Conservation (phyloP, 177 flowering plant genomes). For the Telopea speciosissima region DNA sequence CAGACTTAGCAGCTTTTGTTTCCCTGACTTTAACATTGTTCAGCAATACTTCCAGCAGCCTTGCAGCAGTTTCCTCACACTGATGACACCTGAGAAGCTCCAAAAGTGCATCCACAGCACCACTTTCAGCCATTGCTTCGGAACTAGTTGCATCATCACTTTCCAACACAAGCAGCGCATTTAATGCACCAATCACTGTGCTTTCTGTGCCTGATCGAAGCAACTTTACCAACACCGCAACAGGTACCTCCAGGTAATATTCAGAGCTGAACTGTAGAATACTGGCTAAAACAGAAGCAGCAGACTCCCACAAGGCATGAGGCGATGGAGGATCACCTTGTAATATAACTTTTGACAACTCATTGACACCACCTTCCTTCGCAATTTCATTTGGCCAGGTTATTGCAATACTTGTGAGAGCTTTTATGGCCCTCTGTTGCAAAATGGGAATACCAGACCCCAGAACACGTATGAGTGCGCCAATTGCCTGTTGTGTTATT, state of each 20-base stretch:
- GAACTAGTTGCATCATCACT: constrained; percentile 94
- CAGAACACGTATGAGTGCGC: constrained; percentile 75
- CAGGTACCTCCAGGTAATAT: constrained; percentile 89
- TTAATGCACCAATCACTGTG: constrained; percentile 80
- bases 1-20: constrained; percentile 74
- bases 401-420: constrained; percentile 74
- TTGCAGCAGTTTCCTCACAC: constrained; percentile 90
- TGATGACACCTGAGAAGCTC: constrained; percentile 90
- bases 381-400: constrained; percentile 98
- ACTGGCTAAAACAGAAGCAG: constrained; percentile 70
- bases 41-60: constrained; percentile 79
- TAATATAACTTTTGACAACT: constrained; percentile 84
- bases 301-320: constrained; percentile 93
- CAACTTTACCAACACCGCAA: constrained; percentile 88
- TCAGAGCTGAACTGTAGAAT: constrained; percentile 95
- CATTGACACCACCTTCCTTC: constrained; percentile 90
- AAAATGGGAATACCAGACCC: constrained; percentile 73
- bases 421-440: constrained; percentile 93
- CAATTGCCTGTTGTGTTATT: constrained; percentile 69
- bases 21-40: constrained; percentile 97
- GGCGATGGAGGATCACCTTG: constrained; percentile 88
- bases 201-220: constrained; percentile 82
- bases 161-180: constrained; percentile 90
- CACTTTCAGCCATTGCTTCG: constrained; percentile 99
- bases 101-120: constrained; percentile 90